Base-by-base conservation (phyloP, 495 filamentous ascomycete genomes). In the Tuber microsphaerosporum region DNA sequence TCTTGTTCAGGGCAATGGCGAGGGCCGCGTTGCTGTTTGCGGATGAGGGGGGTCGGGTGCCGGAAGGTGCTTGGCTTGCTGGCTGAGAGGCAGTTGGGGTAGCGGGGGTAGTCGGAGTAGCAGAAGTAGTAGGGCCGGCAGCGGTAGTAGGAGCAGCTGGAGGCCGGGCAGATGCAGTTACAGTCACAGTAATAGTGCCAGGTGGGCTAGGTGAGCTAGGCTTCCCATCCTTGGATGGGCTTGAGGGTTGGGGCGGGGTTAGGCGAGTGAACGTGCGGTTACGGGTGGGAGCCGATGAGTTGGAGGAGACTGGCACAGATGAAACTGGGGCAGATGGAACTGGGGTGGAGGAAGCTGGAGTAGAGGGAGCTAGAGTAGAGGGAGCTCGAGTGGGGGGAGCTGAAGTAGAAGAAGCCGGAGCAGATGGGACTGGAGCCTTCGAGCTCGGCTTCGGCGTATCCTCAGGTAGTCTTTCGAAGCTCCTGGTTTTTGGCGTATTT, bases 1-100 rank as follows among this genome's bases (percentile, higher is more conserved):
- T 45, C 4, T 79, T 79, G 43, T 79, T 79, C 31, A 74, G 44
- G 9, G 68, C 26, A 37, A 79, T 74, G 45, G 76, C 77, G 41
- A 75, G 76, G n/a, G 61, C 26, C 12, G 68, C 75, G 12, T 79
- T 79, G 26, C 5, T 65, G 56, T 65, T 65, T 34, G 56, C 26
- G 5, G 37, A 44, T 72, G 56, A 20, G 39, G 61, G 26, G 61
- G n/a, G 39, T 37, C 70, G 42, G 68, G 45, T 43, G 75, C 56
- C 14, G 42, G 74, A 71, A 16, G 75, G 61, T 34, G 74, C 17
- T 45, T 7, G 65, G 44, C 41, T 44, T 41, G 75, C 69, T 71
- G 61, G 69, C 31, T 26, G 39, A 31, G 65, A 34, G 37, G 75
- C 46, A 6, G 75, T 61, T 70, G 73, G 17, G 34, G n/a, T 16